Conservation (phyloP, 1,284 basidiomycete genomes). For the Hemileia vastatrix region DNA sequence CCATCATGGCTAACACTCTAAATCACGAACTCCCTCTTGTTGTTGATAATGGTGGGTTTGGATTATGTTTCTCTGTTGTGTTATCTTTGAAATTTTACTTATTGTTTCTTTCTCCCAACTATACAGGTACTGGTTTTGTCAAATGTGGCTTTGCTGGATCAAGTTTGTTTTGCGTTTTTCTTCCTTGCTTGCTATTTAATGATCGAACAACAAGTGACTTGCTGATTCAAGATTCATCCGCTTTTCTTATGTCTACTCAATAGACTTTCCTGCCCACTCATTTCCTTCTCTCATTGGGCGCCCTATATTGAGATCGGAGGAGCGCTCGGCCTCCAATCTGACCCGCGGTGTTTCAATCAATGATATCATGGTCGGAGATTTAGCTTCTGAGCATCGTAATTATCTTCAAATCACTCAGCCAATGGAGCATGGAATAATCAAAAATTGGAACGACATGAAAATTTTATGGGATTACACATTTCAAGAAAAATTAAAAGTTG, state of each 20-base stretch:
- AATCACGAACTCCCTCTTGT: constrained; percentile 36
- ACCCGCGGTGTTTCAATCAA: too few relatives aligned
- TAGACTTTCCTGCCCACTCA: constrained; percentile 97
- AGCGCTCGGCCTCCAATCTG: constrained; percentile 71
- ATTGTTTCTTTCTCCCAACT: too few relatives aligned
- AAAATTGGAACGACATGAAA: constrained; percentile 99
- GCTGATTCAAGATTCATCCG: too few relatives aligned
- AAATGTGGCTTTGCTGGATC: constrained; percentile 98
- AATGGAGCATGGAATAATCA: constrained; percentile 98
- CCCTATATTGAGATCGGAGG: constrained; percentile 93
- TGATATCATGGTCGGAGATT: constrained; percentile 84
- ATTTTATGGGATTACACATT: constrained; percentile 99
- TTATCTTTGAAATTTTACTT: too few relatives aligned
- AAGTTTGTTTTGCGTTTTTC: too few relatives aligned
- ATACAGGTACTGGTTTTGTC: constrained; percentile 64
- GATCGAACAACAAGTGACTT: too few relatives aligned
- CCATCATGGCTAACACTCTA: constrained; percentile 13
- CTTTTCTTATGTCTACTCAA: too few relatives aligned
- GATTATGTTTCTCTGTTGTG: too few relatives aligned
- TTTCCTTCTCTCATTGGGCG: constrained; percentile 95
- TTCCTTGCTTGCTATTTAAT: too few relatives aligned
- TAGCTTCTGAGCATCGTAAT: constrained; percentile 79
- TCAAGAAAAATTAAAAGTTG: constrained; percentile 82
- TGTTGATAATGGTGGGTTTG: constrained; percentile 45
- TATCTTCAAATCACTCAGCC: constrained; percentile 95